These are phyloP conservation scores for Evernia prunastri DNA, from an alignment of 495 filamentous ascomycete species.

Conservation along the genomic window DNA sequence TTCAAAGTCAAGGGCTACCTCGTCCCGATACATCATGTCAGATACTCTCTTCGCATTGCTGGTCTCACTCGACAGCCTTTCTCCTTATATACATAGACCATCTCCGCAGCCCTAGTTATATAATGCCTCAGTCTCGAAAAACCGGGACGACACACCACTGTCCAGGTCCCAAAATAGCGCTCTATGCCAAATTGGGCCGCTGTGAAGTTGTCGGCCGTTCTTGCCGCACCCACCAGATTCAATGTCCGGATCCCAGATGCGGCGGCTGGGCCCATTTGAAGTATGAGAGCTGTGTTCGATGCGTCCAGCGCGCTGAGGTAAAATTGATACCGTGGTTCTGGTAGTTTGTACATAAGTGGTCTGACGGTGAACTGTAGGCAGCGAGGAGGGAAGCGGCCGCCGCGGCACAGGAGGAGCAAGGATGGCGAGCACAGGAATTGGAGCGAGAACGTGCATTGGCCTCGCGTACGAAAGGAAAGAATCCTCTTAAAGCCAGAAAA, in stretches of 20 bases:
- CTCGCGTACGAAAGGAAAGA: background rate
- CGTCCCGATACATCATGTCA: background rate
- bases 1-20: background rate
- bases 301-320: background rate
- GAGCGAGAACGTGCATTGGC: background rate
- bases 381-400: background rate
- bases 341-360: too few relatives aligned
- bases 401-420: background rate
- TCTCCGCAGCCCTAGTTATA: background rate
- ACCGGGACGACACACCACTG: background rate
- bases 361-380: background rate
- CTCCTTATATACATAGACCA: background rate
- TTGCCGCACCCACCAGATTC: background rate
- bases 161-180: background rate
- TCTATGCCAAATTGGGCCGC: background rate
- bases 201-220: background rate
- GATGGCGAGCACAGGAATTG: background rate
- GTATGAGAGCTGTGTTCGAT: background rate
- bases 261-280: background rate
- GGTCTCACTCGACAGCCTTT: background rate
- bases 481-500: background rate
- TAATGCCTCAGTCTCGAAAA: background rate
- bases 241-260: background rate
- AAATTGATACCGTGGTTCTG: background rate
- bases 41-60: background rate